Evolutionary conservation across 108 stramenopile genomes (phyloP).

Genomic region (Nitzschia sp.): DNA sequence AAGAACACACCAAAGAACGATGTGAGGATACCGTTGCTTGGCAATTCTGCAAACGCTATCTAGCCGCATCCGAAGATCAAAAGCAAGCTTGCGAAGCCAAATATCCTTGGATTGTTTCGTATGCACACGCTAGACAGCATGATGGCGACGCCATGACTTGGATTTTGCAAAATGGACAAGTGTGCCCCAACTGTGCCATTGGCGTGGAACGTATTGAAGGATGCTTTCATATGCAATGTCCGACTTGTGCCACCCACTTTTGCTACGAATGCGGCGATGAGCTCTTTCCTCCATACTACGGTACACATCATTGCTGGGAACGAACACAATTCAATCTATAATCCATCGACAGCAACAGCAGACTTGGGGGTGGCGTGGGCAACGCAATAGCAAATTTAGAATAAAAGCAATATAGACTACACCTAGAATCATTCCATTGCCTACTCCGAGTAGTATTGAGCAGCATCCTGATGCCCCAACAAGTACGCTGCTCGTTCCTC

Average conservation of each 20-base stretch:
- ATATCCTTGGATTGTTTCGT: slow-evolving; percentile 50
- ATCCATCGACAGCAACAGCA: too few relatives aligned
- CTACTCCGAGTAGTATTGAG: too few relatives aligned
- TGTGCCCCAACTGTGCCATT: slow-evolving; percentile 45
- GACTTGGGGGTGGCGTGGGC: too few relatives aligned
- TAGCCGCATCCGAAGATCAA: slow-evolving; percentile 27
- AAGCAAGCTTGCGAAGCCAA: slow-evolving; percentile 29
- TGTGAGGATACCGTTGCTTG: slow-evolving; percentile 15
- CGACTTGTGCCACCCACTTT: slow-evolving; percentile 54
- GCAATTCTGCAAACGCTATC: slow-evolving; percentile 39
- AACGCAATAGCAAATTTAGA: too few relatives aligned
- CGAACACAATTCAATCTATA: too few relatives aligned
- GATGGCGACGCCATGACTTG: slow-evolving; percentile 33
- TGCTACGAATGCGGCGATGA: slow-evolving; percentile 62
- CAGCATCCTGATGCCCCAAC: too few relatives aligned
- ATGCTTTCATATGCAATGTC: slow-evolving; percentile 59
- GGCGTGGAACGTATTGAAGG: slow-evolving; percentile 54
- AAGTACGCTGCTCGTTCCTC: too few relatives aligned
- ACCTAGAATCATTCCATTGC: too few relatives aligned
- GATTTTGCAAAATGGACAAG: slow-evolving; percentile 47
- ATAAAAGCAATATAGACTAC: too few relatives aligned
- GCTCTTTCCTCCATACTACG: slow-evolving; percentile 53
- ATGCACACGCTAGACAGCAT: slow-evolving; percentile 27
- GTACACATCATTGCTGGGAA: slow-evolving; percentile 67
- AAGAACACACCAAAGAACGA: neutral